Percentiles rank a stretch among this genome's conserved stretches.
Conservation (phyloP, 2,329 filamentous ascomycete species). For the Fusarium proliferatum region DNA sequence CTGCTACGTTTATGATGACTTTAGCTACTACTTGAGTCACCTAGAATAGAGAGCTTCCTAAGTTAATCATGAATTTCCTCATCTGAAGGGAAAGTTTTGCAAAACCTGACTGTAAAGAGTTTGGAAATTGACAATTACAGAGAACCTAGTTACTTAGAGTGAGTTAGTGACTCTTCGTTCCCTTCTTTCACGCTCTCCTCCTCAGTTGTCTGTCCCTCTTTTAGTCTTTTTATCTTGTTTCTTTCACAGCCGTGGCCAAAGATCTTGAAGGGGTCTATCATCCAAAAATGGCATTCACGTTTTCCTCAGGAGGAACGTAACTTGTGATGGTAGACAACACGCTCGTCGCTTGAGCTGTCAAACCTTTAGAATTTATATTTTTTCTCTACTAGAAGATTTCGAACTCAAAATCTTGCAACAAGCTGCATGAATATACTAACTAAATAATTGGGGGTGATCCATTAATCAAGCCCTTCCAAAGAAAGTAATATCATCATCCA, state of each 20-base stretch:
- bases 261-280: background rate
- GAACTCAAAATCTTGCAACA: background rate
- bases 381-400: background rate
- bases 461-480: conserved; percentile 52
- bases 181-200: background rate
- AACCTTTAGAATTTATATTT: background rate
- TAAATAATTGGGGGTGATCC: no score
- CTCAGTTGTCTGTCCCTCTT: background rate
- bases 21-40: background rate
- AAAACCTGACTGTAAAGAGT: background rate
- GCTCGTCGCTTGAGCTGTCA: background rate
- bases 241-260: background rate
- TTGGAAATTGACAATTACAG: background rate
- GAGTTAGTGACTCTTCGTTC: background rate
- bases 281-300: background rate
- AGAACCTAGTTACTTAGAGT: background rate
- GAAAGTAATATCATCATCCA: conserved; percentile 57
- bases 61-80: background rate
- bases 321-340: background rate
- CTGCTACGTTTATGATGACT: background rate
- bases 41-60: background rate
- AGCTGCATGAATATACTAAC: background rate
- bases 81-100: background rate
- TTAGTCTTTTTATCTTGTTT: background rate
- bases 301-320: background rate